Base-by-base conservation (phyloP, 1,139 yeast genomes). In the Protomyces inundatus region DNA sequence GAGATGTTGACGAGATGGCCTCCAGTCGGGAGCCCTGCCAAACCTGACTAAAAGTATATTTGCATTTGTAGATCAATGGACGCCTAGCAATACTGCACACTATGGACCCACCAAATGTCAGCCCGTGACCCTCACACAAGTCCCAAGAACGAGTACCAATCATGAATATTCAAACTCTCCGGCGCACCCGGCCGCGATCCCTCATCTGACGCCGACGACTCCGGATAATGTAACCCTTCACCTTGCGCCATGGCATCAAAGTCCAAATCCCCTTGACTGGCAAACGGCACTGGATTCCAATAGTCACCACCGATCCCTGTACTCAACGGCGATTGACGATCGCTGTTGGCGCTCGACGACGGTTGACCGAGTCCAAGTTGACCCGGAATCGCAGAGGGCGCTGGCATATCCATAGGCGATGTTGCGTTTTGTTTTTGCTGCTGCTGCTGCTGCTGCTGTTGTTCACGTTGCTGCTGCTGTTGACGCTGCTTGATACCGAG, bases 71-170 rank as follows among this genome's bases (percentile, higher is more conserved):
- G 23, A 23, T 23, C 23, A 2, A 23, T 23, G 23, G 23, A 23
- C 23, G 23, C 23, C 2, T 23, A 23, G 23, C 23, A 23, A 23
- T 1, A 23, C 23, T 23, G 23, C 23, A 23, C 23, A 23, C 23
- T 23, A 23, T 23, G 23, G 2, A 23, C 23, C 23, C 23, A n/a
- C 23, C 23, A 23, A 23, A 23, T 23, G 23, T 23, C 23, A 23
- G 23, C 23, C 23, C 23, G 23, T 23, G 23, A 12, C 14, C 42
- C 42, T 30, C 16, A 42, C 48, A 42, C 48, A n/a, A 58, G 45
- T 6, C 62, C 62, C 35, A 58, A 33, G 53, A 58, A 58, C 9
- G 62, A 58, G 16, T 58, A 58, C 62, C 62, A 58, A 12, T 58
- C 62, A 12, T 55, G 56, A 7, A 58, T 55, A 35, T 58, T 58